phyloP scores from a whole-genome alignment of 2,329 filamentous ascomycete genomes.

The Scortechinia acanthostroma region DNA sequence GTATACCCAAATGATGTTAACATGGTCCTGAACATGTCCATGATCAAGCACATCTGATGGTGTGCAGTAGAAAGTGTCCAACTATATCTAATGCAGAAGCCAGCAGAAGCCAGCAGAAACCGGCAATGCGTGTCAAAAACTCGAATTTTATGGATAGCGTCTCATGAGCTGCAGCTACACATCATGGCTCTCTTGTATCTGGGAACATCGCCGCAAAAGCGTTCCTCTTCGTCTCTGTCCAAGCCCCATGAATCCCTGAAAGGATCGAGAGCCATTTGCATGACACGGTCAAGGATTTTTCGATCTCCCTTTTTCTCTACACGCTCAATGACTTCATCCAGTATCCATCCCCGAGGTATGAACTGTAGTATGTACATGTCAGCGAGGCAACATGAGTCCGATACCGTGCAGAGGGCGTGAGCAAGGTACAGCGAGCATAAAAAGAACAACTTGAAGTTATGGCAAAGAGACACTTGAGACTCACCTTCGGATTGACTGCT shows the following conservation, averaged over 20 bases:
- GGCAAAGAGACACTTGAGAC: background rate
- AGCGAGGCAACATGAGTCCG: no score
- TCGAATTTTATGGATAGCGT: no score
- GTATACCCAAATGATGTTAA: no score
- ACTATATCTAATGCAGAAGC: no score
- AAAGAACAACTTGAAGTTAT: no score
- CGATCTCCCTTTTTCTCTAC: conserved; percentile 76
- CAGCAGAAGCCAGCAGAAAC: no score
- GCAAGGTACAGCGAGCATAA: no score
- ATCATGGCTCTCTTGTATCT: conserved; percentile 73
- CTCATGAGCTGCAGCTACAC: conserved; percentile 86
- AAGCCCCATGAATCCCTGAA: conserved; percentile 74
- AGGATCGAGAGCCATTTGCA: conserved; percentile 77
- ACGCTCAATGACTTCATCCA: conserved; percentile 84
- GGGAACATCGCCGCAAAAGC: conserved; percentile 82
- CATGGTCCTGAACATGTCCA: no score
- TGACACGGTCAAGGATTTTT: conserved; percentile 68
- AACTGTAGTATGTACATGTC: no score
- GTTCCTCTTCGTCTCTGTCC: conserved; percentile 67
- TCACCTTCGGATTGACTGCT: conserved; percentile 71
- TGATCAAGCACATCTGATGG: no score
- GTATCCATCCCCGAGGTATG: conserved; percentile 79
- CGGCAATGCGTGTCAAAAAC: background rate
- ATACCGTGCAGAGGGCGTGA: no score
- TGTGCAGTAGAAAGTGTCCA: no score